Base-by-base conservation (phyloP, 2,329 filamentous ascomycete genomes). In the Alternaria sp. region DNA sequence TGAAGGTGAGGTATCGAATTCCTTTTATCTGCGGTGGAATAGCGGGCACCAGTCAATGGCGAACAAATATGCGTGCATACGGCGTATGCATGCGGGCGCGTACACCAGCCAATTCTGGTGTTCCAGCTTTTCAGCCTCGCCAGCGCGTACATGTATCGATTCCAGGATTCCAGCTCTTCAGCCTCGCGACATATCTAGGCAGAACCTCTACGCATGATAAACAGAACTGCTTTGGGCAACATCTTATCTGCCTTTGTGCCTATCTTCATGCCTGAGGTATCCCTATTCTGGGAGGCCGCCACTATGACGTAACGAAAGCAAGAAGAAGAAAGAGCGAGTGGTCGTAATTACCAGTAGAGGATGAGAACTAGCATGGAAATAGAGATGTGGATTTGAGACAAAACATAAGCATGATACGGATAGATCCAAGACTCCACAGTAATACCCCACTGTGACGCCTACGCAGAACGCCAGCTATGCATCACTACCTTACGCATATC, bases 381-480 rank as follows among this genome's bases (percentile, higher is more conserved):
- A n/a, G 12, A 18, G 8, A 8, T 3, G 11, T 18, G 16, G 3
- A 30, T n/a, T 46, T 18, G 24, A 46, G 5, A 18, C 16, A 30
- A 3, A 2, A 18, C n/a, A 12, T n/a, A 18, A 30, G 7, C 16
- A 28, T 18, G 16, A 46, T 20, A 28, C 16, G 9, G 14, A 20
- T n/a, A 39, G 24, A 28, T 51, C 22, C 34, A 26, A 26, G 24
- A 26, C 24, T 26, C 5, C 24, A 26, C 24, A 26, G 24, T 26
- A 7, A 28, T 18, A 20, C 22, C 16, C 34, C 16, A 28, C 24
- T 8, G 16, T 46, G 24, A 12, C 32, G 32, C 32, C 3, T 36
- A 36, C 32, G 12, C 32, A 36, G 12, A 46, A 30, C 47, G 28
- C 52, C 52, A 24, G 26, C 20, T 44, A 60, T 60, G 52, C 57